Evolutionary conservation across 2,329 filamentous ascomycete species (phyloP).

Genomic region (Trichoderma lentiforme): DNA sequence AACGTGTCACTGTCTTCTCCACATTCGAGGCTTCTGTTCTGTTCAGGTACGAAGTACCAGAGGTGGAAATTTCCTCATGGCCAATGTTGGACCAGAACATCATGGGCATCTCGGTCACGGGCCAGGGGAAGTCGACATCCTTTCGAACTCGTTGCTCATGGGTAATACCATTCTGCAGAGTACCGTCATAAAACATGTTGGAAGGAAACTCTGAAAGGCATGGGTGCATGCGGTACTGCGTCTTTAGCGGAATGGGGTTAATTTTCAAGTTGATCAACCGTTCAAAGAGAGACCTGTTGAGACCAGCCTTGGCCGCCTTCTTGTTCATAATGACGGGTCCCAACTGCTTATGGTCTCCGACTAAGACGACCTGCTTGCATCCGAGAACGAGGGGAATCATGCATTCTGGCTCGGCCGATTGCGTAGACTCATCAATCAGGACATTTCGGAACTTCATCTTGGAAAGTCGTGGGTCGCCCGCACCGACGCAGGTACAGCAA

Average conservation of each 20-base stretch:
- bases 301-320: conserved; percentile 94
- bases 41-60: conserved; percentile 96
- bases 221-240: conserved; percentile 99
- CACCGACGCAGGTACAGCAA: conserved; percentile 97
- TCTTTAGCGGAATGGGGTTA: conserved; percentile 87
- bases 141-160: conserved; percentile 82
- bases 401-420: conserved; percentile 96
- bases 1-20: conserved; percentile 96
- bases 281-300: conserved; percentile 98
- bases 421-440: conserved; percentile 95
- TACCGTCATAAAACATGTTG: conserved; percentile 99
- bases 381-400: conserved; percentile 97
- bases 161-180: conserved; percentile 93
- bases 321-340: conserved; percentile 99
- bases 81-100: conserved; percentile 99
- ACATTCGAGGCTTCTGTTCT: conserved; percentile 96
- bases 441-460: conserved; percentile 99
- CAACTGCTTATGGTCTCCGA: conserved; percentile 96
- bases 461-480: conserved; percentile 87
- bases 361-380: conserved; percentile 98
- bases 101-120: conserved; percentile 90
- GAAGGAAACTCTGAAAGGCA: conserved; percentile 96
- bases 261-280: conserved; percentile 89
- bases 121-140: conserved; percentile 98
- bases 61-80: conserved; percentile 96